phyloP scores from a whole-genome alignment of 495 filamentous ascomycete species.

The Xylaria nigripes region DNA sequence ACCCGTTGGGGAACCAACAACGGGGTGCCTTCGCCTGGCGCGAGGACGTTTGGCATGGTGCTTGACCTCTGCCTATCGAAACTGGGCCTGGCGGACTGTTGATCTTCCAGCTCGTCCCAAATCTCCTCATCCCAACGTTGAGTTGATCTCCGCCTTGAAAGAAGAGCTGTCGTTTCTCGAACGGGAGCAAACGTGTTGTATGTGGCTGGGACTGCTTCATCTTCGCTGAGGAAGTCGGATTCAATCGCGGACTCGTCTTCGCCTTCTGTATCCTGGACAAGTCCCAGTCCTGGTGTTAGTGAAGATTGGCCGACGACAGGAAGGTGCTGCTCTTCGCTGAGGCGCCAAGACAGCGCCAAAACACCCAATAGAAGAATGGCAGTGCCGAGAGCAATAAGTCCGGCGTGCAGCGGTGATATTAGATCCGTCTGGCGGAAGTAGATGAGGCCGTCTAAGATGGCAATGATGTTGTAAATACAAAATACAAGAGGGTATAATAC shows the following conservation, averaged over 20 bases:
- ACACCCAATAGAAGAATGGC: conserved; percentile 80
- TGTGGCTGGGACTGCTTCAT: conserved; percentile 24
- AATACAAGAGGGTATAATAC: conserved; percentile 97
- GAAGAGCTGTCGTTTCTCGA: conserved; percentile 25
- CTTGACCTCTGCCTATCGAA: conserved; percentile 28
- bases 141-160: conserved; percentile 25
- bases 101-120: conserved; percentile 59
- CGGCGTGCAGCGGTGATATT: conserved; percentile 64
- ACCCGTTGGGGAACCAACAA: conserved; percentile 19
- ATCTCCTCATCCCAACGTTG: conserved; percentile 52
- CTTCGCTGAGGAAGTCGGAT: conserved; percentile 34
- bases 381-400: conserved; percentile 82
- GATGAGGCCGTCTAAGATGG: conserved; percentile 92
- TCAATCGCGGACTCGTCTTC: conserved; percentile 44
- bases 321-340: conserved; percentile 61
- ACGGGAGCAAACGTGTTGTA: conserved; percentile 42
- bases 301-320: conserved; percentile 52
- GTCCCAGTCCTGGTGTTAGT: conserved; percentile 60
- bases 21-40: conserved; percentile 21
- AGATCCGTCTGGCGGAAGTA: conserved; percentile 88
- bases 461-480: conserved; percentile 99
- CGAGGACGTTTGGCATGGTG: conserved; percentile 22
- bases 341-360: conserved; percentile 85
- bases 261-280: conserved; percentile 57
- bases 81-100: conserved; percentile 32